A percentile compares a stretch with the other conserved stretches of the same genome.
These are phyloP conservation scores for Trypanosoma avium DNA, from an alignment of 208 protist species.

Conservation along the genomic window DNA sequence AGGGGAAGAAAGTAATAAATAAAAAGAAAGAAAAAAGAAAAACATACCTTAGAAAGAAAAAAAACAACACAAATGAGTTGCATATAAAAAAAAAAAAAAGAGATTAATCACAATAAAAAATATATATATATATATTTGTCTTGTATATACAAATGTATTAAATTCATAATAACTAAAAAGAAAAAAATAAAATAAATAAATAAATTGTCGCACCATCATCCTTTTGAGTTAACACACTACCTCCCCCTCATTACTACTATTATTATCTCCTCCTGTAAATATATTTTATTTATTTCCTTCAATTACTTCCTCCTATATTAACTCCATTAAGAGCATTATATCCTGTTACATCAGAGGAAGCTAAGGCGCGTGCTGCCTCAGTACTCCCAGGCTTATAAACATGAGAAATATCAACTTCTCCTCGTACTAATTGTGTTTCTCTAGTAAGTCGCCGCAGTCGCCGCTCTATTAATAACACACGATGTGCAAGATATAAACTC, in stretches of 20 bases:
- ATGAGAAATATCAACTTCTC: constrained; percentile 55
- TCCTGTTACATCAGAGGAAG: constrained; percentile 15
- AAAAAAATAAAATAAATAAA: too few species aligned
- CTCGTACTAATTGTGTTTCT: constrained; percentile 71
- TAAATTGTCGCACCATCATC: too few species aligned
- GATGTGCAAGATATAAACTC: constrained; percentile 69
- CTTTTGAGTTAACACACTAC: too few species aligned
- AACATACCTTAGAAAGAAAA: constrained; percentile 8
- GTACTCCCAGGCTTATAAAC: constrained; percentile 53
- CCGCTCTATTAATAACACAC: constrained; percentile 75
- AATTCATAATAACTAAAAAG: too few species aligned
- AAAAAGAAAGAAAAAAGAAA: constrained; percentile 3
- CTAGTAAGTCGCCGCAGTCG: constrained; percentile 42
- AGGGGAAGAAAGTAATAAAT: neutral
- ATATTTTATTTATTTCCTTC: too few species aligned
- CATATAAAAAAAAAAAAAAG: constrained; percentile 12
- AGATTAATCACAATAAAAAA: neutral
- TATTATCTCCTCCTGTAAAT: too few species aligned
- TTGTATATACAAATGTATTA: too few species aligned
- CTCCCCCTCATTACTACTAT: too few species aligned
- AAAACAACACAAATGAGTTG: neutral
- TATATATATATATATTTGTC: too few species aligned
- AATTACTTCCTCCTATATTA: too few species aligned
- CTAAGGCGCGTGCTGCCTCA: constrained; percentile 50
- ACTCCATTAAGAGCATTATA: constrained; percentile 19